phyloP scores from a whole-genome alignment of 768 basidiomycete genomes.

The Pleurotus platypus region DNA sequence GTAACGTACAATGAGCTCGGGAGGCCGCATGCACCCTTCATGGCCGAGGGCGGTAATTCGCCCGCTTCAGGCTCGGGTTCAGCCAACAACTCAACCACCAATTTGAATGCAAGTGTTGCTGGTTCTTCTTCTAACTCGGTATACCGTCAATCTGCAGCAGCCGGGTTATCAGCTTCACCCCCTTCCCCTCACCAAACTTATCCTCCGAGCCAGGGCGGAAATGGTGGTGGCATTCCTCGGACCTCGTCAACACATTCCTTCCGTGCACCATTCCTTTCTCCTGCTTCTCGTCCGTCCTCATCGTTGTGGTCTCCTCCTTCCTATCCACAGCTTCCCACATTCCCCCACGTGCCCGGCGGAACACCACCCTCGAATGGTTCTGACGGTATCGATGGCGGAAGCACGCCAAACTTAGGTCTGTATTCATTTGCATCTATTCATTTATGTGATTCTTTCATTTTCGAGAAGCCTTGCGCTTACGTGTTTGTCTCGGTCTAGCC shows the following conservation, averaged over 20 bases:
- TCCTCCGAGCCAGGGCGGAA: not conserved
- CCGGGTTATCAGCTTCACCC: not conserved
- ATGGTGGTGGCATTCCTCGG: constrained; percentile 29
- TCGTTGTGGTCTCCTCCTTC: constrained; percentile 61
- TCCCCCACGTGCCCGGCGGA: constrained; percentile 18
- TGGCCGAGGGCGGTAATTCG: constrained; percentile 19
- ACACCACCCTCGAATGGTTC: constrained; percentile 10
- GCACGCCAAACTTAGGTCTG: constrained; percentile 13
- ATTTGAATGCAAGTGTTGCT: constrained; percentile 21
- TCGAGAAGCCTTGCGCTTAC: not conserved
- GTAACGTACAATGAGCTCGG: constrained; percentile 12
- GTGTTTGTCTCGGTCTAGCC: constrained; percentile 7
- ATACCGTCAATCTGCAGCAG: constrained; percentile 4
- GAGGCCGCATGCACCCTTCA: constrained; percentile 34
- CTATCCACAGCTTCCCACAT: constrained; percentile 22
- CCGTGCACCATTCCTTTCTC: constrained; percentile 67
- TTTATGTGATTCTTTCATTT: not conserved
- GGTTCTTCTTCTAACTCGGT: not conserved
- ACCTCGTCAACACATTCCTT: constrained; percentile 46
- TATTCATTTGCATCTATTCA: no score
- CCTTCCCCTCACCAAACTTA: not conserved
- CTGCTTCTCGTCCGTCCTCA: constrained; percentile 61
- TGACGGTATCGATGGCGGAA: constrained; percentile 9
- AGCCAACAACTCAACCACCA: not conserved
- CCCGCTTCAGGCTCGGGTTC: not conserved